These are phyloP conservation scores for Monosporascus sp. DNA, from an alignment of 2,329 filamentous ascomycete genomes.

Conservation along the genomic window DNA sequence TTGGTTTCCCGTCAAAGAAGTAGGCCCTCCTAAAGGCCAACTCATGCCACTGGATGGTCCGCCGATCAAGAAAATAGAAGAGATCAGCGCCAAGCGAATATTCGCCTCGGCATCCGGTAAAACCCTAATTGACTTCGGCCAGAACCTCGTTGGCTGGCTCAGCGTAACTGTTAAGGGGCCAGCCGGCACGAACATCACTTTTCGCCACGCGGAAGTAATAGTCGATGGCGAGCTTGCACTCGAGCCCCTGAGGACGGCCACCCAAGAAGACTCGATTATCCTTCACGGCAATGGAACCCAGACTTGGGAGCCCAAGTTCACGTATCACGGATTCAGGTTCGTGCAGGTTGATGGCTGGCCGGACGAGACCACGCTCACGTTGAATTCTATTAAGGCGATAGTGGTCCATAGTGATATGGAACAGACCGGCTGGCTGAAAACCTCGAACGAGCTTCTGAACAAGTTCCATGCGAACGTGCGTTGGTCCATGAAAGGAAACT, in stretches of 20 bases:
- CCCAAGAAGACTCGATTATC: slow-evolving; percentile 15
- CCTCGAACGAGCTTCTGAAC: slow-evolving; percentile 46
- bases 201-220: slow-evolving; percentile 51
- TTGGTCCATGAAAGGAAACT: slow-evolving; percentile 56
- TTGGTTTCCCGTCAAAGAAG: slow-evolving; percentile 25
- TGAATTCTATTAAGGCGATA: slow-evolving; percentile 24
- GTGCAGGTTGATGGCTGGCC: slow-evolving; percentile 39
- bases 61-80: slow-evolving; percentile 24
- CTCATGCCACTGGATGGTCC: slow-evolving; percentile 27
- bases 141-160: slow-evolving; percentile 40
- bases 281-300: slow-evolving; percentile 42
- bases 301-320: slow-evolving; percentile 45
- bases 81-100: slow-evolving; percentile 17
- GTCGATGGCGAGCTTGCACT: slow-evolving; percentile 38
- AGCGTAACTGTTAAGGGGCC: slow-evolving; percentile 23
- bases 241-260: slow-evolving; percentile 17
- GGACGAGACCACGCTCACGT: slow-evolving; percentile 20
- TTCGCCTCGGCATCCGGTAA: slow-evolving; percentile 34
- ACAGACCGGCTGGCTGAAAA: slow-evolving; percentile 43
- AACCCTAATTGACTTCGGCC: slow-evolving; percentile 44
- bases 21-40: slow-evolving; percentile 13
- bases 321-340: slow-evolving; percentile 47
- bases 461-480: slow-evolving; percentile 47
- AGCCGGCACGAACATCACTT: slow-evolving; percentile 33
- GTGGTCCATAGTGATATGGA: slow-evolving; percentile 49